These are phyloP conservation scores for Chrysanthemum makinoi DNA, from an alignment of 129 eudicot species.

Conservation along the genomic window DNA sequence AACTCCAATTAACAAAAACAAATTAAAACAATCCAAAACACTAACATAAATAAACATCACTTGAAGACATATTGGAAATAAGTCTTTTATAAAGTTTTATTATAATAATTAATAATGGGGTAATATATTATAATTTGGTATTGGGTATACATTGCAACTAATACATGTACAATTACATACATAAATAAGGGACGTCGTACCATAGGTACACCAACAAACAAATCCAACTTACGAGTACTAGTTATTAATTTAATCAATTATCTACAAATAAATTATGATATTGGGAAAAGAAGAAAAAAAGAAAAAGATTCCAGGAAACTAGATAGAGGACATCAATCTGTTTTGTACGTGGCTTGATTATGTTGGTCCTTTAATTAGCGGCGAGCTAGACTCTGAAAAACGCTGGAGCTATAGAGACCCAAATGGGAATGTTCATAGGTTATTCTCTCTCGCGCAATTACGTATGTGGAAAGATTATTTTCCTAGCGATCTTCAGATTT, in stretches of 20 bases:
- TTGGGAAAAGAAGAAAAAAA: neutral
- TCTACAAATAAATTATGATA: neutral
- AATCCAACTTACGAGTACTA: neutral
- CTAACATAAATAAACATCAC: conserved; percentile 3
- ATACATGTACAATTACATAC: conserved; percentile 4
- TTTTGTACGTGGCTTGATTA: too few relatives aligned
- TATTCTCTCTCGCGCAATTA: too few relatives aligned
- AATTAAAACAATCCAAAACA: neutral
- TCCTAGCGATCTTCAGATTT: too few relatives aligned
- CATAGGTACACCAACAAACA: neutral
- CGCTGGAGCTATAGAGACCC: too few relatives aligned
- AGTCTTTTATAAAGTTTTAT: neutral
- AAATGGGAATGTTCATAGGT: too few relatives aligned
- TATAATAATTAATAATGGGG: neutral
- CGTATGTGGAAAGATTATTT: too few relatives aligned
- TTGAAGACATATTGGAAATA: neutral
- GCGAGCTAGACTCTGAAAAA: too few relatives aligned
- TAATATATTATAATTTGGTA: neutral
- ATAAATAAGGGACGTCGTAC: neutral
- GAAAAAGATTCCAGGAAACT: neutral
- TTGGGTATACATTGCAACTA: conserved; percentile 7
- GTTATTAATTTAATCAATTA: neutral
- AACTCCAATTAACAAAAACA: conserved; percentile 14
- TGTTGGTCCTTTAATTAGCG: too few relatives aligned
- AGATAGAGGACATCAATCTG: neutral